Percentiles rank a stretch among this genome's conserved stretches.
Conservation (phyloP, 2,329 filamentous ascomycete genomes). For the Botrytis byssoidea region DNA sequence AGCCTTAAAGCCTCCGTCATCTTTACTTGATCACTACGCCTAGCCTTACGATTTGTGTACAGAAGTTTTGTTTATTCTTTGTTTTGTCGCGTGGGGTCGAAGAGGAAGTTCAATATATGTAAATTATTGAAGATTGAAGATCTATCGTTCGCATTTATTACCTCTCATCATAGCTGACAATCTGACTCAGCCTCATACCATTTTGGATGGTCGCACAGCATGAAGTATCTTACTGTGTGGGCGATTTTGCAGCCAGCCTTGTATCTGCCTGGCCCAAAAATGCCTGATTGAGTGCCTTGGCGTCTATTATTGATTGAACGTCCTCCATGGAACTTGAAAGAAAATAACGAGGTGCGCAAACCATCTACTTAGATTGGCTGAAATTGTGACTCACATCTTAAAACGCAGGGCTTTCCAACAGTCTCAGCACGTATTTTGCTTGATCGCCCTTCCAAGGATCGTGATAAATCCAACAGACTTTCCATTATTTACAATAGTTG, state of each 20-base stretch:
- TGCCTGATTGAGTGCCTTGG: neutral
- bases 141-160: neutral
- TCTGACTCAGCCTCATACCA: neutral
- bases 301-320: neutral
- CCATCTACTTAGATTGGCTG: neutral
- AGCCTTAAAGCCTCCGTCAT: accelerated
- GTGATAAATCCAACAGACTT: neutral
- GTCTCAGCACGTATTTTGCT: neutral
- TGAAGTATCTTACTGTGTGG: neutral
- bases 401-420: neutral
- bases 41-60: neutral
- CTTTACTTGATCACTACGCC: neutral
- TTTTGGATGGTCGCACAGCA: neutral
- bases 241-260: neutral
- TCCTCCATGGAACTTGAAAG: neutral
- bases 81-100: neutral
- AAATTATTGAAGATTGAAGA: accelerated
- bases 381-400: neutral
- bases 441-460: neutral
- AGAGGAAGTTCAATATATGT: neutral
- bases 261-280: neutral
- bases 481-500: neutral
- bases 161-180: neutral
- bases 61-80: neutral
- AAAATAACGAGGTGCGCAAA: neutral